Conservation (phyloP, 225 moss, liverwort and hornwort species). For the Polytrichum commune region DNA sequence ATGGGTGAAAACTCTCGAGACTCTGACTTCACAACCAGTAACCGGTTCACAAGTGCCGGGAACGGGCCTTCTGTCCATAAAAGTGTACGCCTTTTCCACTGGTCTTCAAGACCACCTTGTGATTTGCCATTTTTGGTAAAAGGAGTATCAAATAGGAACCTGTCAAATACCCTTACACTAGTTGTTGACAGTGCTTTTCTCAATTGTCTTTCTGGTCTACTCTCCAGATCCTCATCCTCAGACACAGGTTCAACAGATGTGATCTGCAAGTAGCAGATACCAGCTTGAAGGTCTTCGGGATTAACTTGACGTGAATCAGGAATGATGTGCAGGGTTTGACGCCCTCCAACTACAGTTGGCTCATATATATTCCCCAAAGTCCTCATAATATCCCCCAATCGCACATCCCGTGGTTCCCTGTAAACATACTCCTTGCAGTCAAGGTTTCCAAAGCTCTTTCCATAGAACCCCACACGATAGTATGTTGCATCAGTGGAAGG, state of each 20-base stretch:
- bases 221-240: slow-evolving; percentile 89
- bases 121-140: slow-evolving; percentile 95
- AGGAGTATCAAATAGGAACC: slow-evolving; percentile 92
- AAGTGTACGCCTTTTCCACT: slow-evolving; percentile 94
- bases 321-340: slow-evolving; percentile 87
- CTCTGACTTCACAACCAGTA: slow-evolving; percentile 78
- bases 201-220: slow-evolving; percentile 76
- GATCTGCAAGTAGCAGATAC: slow-evolving; percentile 95
- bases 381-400: slow-evolving; percentile 98
- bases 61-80: slow-evolving; percentile 91
- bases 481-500: slow-evolving; percentile 98
- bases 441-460: slow-evolving; percentile 85
- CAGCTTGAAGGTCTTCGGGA: slow-evolving; percentile 82
- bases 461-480: slow-evolving; percentile 98
- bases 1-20: slow-evolving; percentile 97
- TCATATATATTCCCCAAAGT: slow-evolving; percentile 92
- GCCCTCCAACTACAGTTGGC: slow-evolving; percentile 76
- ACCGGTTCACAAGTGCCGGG: slow-evolving; percentile 90
- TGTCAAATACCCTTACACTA: slow-evolving; percentile 86
- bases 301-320: slow-evolving; percentile 98
- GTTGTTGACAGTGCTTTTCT: slow-evolving; percentile 55
- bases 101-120: slow-evolving; percentile 97
- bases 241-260: slow-evolving; percentile 93
- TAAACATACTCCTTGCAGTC: slow-evolving; percentile 98
- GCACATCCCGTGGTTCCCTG: slow-evolving; percentile 96